Conservation (phyloP, 495 filamentous ascomycete genomes). For the Usnea hakonensis region DNA sequence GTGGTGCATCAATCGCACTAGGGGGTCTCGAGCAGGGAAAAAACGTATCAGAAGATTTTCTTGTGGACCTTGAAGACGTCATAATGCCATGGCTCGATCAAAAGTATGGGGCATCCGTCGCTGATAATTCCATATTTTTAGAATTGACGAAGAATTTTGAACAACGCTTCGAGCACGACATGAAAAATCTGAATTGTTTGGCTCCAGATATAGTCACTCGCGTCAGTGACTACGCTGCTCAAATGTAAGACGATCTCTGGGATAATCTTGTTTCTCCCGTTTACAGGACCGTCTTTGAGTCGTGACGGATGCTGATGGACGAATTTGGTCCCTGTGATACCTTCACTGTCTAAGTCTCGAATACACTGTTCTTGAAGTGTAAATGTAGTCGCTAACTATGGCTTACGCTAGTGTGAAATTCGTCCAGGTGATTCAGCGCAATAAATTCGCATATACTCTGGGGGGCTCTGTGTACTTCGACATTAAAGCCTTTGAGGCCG, state of each 20-base stretch:
- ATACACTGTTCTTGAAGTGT: too few species aligned
- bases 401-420: conserved; percentile 54
- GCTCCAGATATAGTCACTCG: conserved; percentile 73
- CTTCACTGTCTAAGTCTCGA: not conserved
- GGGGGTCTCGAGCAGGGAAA: conserved; percentile 33
- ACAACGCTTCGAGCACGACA: conserved; percentile 72
- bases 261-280: not conserved
- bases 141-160: conserved; percentile 78
- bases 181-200: conserved; percentile 78
- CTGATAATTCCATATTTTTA: conserved; percentile 73
- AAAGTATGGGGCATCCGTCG: conserved; percentile 63
- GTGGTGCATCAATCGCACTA: conserved; percentile 52
- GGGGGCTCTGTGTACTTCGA: conserved; percentile 94
- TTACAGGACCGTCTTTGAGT: not conserved
- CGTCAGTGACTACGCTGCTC: conserved; percentile 79
- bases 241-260: conserved; percentile 26
- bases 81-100: conserved; percentile 80
- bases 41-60: conserved; percentile 46
- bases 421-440: conserved; percentile 70
- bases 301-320: not conserved
- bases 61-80: conserved; percentile 51
- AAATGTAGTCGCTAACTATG: not conserved
- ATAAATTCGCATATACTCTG: conserved; percentile 76
- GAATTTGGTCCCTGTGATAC: not conserved
- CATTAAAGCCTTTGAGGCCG: conserved; percentile 75